Percentiles rank a stretch among this genome's conserved stretches.
phyloP scores from a whole-genome alignment of 2,329 filamentous ascomycete genomes.

The Ophidiomyces ophidiicola region DNA sequence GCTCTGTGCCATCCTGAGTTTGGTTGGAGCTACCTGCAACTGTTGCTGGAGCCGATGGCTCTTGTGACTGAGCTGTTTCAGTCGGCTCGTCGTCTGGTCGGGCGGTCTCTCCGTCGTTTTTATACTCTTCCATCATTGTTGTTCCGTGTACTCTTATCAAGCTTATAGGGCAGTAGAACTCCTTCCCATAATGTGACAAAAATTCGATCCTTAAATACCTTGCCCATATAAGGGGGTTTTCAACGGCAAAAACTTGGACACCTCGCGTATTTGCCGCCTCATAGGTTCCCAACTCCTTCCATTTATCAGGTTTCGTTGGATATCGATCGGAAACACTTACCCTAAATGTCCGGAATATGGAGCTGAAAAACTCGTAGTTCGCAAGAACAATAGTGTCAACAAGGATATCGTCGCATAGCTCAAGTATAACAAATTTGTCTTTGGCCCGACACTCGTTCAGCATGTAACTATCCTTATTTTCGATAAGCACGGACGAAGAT shows the following conservation, averaged over 20 bases:
- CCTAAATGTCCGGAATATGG: conserved; percentile 81
- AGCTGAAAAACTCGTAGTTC: conserved; percentile 98
- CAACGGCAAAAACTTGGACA: conserved; percentile 86
- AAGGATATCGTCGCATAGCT: conserved; percentile 74
- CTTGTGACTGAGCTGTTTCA: conserved; percentile 26
- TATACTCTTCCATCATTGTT: conserved; percentile 87
- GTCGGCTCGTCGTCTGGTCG: conserved; percentile 50
- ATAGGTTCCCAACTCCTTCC: conserved; percentile 77
- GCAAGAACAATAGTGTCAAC: conserved; percentile 95
- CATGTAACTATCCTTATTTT: conserved; percentile 99
- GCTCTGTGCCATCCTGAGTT: conserved; percentile 6
- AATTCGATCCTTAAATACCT: conserved; percentile 88
- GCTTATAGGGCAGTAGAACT: conserved; percentile 91
- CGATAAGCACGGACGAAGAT: conserved; percentile 73
- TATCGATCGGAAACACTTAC: conserved; percentile 91
- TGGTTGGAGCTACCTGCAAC: conserved; percentile 17
- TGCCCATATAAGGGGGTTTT: conserved; percentile 91
- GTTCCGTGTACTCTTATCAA: conserved; percentile 84
- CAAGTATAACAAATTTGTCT: conserved; percentile 90
- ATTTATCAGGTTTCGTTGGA: conserved; percentile 81
- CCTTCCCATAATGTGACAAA: conserved; percentile 83
- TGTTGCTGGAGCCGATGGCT: conserved; percentile 10
- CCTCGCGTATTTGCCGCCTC: conserved; percentile 87
- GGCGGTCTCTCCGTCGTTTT: conserved; percentile 64
- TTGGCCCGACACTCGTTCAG: conserved; percentile 73